Evolutionary conservation across 208 protist genomes (phyloP).

Genomic region (Blastocrithidia nonstop): DNA sequence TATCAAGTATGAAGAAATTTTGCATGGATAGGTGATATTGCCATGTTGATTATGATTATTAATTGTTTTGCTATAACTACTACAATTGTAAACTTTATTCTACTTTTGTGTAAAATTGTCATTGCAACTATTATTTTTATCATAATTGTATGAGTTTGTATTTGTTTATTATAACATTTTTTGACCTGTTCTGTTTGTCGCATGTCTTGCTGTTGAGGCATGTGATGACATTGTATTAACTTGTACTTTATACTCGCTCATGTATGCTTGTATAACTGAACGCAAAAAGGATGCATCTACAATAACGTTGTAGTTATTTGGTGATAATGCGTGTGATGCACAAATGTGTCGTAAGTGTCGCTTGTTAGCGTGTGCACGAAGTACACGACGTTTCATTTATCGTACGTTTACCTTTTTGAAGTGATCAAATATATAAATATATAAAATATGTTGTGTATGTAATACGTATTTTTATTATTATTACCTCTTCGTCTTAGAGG

Average conservation of each 20-base stretch:
- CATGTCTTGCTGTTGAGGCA: neutral
- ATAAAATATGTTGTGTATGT: constrained; percentile 2
- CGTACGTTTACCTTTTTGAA: constrained; percentile 4
- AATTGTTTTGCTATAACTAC: neutral
- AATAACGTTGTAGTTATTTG: constrained; percentile 26
- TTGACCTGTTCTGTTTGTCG: too few relatives aligned
- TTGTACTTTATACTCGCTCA: constrained; percentile 4
- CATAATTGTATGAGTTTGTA: too few relatives aligned
- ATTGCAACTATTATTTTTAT: too few relatives aligned
- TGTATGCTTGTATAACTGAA: constrained; percentile 22
- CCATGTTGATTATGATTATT: too few relatives aligned
- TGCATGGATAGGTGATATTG: too few relatives aligned
- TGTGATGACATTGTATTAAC: constrained; percentile 3
- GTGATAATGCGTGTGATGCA: constrained; percentile 25
- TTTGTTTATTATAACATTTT: too few relatives aligned
- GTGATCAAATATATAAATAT: constrained; percentile 3
- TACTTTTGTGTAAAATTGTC: too few relatives aligned
- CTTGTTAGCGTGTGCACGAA: constrained; percentile 72
- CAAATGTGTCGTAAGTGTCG: constrained; percentile 42
- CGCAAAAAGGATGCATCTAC: constrained; percentile 71
- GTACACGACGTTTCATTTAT: constrained; percentile 63
- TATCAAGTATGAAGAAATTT: neutral
- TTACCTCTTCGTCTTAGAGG: too few relatives aligned
- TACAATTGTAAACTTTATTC: neutral
- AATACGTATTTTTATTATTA: too few relatives aligned